Evolutionary conservation across 441 rosid genomes (phyloP).

Genomic region (Jatropha multifida): DNA sequence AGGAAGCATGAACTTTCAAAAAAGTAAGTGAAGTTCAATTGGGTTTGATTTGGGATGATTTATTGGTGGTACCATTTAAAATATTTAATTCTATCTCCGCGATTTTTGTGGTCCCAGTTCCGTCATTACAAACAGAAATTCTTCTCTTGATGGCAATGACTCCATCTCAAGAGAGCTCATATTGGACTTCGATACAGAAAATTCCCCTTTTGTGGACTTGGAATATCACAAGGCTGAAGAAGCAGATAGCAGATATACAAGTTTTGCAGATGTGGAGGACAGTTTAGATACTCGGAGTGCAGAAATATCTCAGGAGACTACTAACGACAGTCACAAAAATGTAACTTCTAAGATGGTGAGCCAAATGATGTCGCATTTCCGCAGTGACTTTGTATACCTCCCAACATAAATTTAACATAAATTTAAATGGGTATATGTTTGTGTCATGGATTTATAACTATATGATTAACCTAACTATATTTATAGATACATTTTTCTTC

Average conservation of each 20-base stretch:
- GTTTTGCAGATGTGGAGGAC: constrained; percentile 27
- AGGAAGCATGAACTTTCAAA: constrained; percentile 75
- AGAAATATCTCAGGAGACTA: constrained; percentile 27
- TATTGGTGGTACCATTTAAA: not conserved
- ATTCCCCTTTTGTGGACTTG: constrained; percentile 13
- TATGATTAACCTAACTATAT: not conserved
- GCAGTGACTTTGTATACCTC: not conserved
- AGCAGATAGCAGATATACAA: constrained; percentile 27
- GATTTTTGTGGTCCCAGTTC: constrained; percentile 31
- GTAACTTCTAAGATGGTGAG: constrained; percentile 29
- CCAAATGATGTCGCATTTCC: not conserved
- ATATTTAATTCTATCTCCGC: not conserved
- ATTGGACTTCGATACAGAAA: constrained; percentile 29
- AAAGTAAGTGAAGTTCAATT: constrained; percentile 47
- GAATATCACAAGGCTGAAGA: constrained; percentile 26
- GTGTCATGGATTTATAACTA: not conserved
- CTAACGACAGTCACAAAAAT: constrained; percentile 28
- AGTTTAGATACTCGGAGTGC: constrained; percentile 20
- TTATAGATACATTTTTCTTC: not conserved
- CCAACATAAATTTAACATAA: not conserved
- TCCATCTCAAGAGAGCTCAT: constrained; percentile 25
- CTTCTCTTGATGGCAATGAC: constrained; percentile 24
- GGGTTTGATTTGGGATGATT: constrained; percentile 1
- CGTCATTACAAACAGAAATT: constrained; percentile 31
- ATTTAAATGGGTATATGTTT: not conserved